Percentiles rank a stretch among this genome's conserved stretches.
These are phyloP conservation scores for Nicotiana tabacum DNA, from an alignment of 257 asterid species.

Conservation along the genomic window DNA sequence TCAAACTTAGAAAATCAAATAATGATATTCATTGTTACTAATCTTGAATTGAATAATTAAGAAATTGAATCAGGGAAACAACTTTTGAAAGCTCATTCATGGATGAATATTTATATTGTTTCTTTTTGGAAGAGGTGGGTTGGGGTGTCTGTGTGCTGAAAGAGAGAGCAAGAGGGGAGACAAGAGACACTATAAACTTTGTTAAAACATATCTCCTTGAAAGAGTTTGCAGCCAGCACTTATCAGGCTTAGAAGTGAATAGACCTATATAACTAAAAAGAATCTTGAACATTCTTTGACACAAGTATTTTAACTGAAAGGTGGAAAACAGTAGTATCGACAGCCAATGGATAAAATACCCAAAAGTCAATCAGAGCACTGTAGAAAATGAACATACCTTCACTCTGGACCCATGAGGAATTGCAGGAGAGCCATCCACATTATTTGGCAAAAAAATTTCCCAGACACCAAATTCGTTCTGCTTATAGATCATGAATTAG, in stretches of 20 bases:
- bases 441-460: slow-evolving; percentile 92
- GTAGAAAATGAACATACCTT: slow-evolving; percentile 47
- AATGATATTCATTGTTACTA: not conserved
- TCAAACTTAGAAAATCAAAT: not conserved
- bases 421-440: slow-evolving; percentile 90
- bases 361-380: not conserved
- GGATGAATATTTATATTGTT: not conserved
- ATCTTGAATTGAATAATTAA: not conserved
- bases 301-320: not conserved
- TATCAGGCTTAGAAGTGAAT: not conserved
- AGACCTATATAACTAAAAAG: not conserved
- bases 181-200: not conserved
- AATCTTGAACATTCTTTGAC: not conserved
- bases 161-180: not conserved
- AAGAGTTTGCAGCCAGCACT: not conserved
- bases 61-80: not conserved
- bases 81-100: not conserved
- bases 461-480: slow-evolving; percentile 98
- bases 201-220: not conserved
- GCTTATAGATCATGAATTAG: slow-evolving; percentile 28
- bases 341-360: not conserved
- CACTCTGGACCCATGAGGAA: slow-evolving; percentile 93
- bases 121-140: not conserved
- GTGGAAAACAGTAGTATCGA: not conserved
- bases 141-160: not conserved